These are phyloP conservation scores for Irpex lacteus DNA, from an alignment of 1,284 basidiomycete species.

Conservation along the genomic window DNA sequence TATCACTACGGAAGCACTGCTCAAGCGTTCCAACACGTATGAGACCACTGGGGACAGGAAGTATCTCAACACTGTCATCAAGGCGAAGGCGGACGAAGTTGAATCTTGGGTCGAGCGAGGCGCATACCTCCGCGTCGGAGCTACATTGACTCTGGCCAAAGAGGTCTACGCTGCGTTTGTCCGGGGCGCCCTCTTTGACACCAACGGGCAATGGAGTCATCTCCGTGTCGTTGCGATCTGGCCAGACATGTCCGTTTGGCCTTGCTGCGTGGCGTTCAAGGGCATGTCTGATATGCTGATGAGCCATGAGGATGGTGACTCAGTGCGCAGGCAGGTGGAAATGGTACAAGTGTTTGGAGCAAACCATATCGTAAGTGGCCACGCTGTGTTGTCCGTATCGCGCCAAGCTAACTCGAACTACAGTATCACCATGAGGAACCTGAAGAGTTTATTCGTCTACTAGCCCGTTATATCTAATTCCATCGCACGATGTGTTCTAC, in stretches of 20 bases:
- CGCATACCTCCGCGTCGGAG: constrained; percentile 3
- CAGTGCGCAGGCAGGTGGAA: constrained; percentile 1
- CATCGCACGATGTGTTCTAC: background rate
- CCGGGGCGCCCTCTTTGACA: constrained; percentile 7
- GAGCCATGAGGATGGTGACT: background rate
- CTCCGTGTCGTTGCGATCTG: constrained; percentile 12
- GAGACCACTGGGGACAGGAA: background rate
- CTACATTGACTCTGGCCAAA: background rate
- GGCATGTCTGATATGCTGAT: background rate
- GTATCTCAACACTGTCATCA: constrained; percentile 2
- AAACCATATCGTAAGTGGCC: constrained; percentile 18
- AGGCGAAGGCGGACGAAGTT: constrained; percentile 7
- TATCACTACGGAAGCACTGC: background rate
- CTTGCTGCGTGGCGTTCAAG: constrained; percentile 13
- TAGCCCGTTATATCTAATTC: background rate
- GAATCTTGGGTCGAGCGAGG: constrained; percentile 2
- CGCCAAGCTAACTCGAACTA: background rate
- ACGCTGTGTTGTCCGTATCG: background rate
- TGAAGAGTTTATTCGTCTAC: background rate
- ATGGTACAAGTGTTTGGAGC: constrained; percentile 7
- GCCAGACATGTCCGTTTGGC: constrained; percentile 13
- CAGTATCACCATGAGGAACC: background rate
- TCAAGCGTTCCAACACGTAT: background rate
- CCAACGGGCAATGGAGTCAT: constrained; percentile 9
- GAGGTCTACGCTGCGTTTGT: constrained; percentile 8